These are phyloP conservation scores for Psilocybe cubensis DNA, from an alignment of 768 basidiomycete species.

Conservation along the genomic window DNA sequence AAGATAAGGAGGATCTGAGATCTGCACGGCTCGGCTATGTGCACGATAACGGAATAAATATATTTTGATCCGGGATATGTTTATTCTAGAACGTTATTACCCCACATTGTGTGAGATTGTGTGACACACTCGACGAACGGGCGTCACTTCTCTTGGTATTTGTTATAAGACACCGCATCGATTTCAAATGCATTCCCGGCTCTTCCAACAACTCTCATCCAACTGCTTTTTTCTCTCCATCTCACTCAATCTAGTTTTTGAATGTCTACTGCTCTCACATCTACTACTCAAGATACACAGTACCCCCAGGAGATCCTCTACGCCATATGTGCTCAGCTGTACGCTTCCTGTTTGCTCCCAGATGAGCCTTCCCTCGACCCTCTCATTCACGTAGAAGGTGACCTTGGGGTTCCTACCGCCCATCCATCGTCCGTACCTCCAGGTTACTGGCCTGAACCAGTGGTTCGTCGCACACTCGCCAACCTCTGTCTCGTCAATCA, in stretches of 20 bases:
- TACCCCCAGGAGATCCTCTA: slow-evolving; percentile 77
- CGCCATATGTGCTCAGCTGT: slow-evolving; percentile 74
- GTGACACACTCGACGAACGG: slow-evolving; percentile 6
- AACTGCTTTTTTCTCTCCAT: slow-evolving; percentile 8
- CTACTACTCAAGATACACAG: slow-evolving; percentile 34
- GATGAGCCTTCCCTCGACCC: slow-evolving; percentile 70
- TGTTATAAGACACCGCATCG: slow-evolving; percentile 8
- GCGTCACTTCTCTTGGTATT: slow-evolving; percentile 9
- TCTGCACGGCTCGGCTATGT: background rate
- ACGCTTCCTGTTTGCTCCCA: slow-evolving; percentile 62
- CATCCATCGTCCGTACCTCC: slow-evolving; percentile 78
- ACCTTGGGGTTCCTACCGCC: slow-evolving; percentile 54
- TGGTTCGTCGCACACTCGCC: slow-evolving; percentile 66
- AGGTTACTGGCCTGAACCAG: slow-evolving; percentile 68
- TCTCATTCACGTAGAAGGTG: slow-evolving; percentile 44
- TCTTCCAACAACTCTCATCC: background rate
- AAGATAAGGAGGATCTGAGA: slow-evolving; percentile 19
- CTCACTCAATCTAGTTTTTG: slow-evolving; percentile 1
- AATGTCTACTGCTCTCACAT: slow-evolving; percentile 15
- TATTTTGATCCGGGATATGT: slow-evolving; percentile 11
- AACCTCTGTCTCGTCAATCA: slow-evolving; percentile 78
- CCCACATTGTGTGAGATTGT: slow-evolving; percentile 15
- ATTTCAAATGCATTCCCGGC: slow-evolving; percentile 4
- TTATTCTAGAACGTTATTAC: slow-evolving; percentile 7
- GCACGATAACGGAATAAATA: background rate